Conservation (phyloP, 2,329 filamentous ascomycete species). For the Dactylellina leptospora region DNA sequence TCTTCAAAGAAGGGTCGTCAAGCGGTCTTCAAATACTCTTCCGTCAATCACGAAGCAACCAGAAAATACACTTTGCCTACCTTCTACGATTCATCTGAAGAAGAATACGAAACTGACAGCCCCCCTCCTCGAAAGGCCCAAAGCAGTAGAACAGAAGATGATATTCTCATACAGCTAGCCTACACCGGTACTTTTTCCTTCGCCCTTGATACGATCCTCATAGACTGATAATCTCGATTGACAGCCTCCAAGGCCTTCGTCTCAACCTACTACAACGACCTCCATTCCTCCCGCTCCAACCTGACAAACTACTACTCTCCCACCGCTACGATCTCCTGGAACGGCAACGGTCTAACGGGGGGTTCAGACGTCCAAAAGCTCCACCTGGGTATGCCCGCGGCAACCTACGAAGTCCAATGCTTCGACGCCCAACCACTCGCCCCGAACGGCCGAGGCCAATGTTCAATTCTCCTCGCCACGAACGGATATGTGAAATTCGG, state of each 20-base stretch:
- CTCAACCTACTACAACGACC: conserved; percentile 77
- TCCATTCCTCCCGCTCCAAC: conserved; percentile 69
- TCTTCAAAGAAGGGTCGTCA: no score
- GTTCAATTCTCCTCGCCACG: conserved; percentile 76
- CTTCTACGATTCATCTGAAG: no score
- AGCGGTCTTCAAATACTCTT: no score
- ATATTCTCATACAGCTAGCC: conserved; percentile 35
- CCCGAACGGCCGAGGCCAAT: conserved; percentile 68
- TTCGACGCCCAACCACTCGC: conserved; percentile 72
- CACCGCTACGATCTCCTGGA: conserved; percentile 77
- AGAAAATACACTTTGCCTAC: no score
- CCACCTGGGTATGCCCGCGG: conserved; percentile 70
- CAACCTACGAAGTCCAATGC: conserved; percentile 77
- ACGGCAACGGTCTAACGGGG: conserved; percentile 73
- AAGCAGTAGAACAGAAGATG: conserved; percentile 15
- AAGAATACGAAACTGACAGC: no score
- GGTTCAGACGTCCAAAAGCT: conserved; percentile 73
- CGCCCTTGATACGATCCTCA: not conserved
- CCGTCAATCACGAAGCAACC: no score
- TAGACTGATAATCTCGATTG: not conserved
- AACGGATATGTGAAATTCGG: conserved; percentile 77
- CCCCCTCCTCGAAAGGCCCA: conserved; percentile 8
- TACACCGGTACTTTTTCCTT: conserved; percentile 31
- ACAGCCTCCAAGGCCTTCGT: conserved; percentile 76
- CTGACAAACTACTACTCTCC: conserved; percentile 75